A percentile compares a stretch with the other conserved stretches of the same genome.
Conservation (phyloP, 176 grass and related monocot species). For the Musa acuminata region DNA sequence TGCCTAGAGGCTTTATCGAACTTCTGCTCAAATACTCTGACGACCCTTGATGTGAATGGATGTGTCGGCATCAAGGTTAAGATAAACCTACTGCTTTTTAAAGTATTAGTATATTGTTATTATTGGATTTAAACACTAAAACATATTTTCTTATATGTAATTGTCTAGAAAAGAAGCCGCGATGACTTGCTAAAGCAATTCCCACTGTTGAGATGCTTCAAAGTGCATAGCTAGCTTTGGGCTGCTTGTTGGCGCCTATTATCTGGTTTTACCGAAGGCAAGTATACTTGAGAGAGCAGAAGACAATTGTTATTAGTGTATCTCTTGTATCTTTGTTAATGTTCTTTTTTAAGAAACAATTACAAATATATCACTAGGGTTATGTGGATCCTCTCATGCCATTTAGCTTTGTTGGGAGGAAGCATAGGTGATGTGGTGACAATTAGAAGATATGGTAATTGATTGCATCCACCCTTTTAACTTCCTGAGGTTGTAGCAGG, state of each 20-base stretch:
- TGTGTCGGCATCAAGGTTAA: constrained; percentile 77
- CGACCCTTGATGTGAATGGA: constrained; percentile 86
- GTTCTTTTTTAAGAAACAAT: no score
- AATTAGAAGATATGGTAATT: no score
- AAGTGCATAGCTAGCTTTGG: constrained; percentile 53
- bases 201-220: constrained; percentile 56
- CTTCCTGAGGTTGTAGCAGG: no score
- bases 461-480: no score
- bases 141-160: neutral
- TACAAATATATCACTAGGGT: no score
- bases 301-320: no score
- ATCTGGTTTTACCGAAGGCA: no score
- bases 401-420: no score
- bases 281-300: no score
- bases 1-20: constrained; percentile 67
- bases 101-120: neutral
- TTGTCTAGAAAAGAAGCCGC: constrained; percentile 56
- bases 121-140: neutral
- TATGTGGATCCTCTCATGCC: no score
- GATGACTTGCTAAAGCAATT: constrained; percentile 55
- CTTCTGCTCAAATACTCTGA: constrained; percentile 48
- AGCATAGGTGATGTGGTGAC: no score
- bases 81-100: neutral
- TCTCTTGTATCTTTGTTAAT: no score
- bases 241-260: neutral